phyloP scores from a whole-genome alignment of 805 yeast genomes.

The Yamadazyma scolyti region DNA sequence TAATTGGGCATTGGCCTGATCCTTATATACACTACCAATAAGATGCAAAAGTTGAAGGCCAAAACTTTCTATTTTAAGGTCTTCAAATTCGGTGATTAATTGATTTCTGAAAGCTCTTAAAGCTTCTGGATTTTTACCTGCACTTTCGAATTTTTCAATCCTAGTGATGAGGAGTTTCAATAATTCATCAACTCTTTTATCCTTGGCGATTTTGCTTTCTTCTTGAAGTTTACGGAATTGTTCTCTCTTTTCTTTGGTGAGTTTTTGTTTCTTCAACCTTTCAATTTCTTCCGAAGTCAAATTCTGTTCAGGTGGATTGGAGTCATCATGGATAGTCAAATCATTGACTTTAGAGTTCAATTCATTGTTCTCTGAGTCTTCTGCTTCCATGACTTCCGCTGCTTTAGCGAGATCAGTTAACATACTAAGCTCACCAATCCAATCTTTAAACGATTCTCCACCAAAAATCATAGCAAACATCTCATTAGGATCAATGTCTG shows the following conservation, averaged over 20 bases:
- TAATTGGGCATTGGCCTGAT: constrained; percentile 70
- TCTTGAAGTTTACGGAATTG: constrained; percentile 48
- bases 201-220: constrained; percentile 50
- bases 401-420: constrained; percentile 69
- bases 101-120: constrained; percentile 51
- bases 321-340: constrained; percentile 8
- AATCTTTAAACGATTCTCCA: constrained; percentile 71
- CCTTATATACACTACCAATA: constrained; percentile 74
- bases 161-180: constrained; percentile 44
- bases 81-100: constrained; percentile 63
- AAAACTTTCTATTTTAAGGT: constrained; percentile 89
- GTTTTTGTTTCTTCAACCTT: constrained; percentile 27
- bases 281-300: constrained; percentile 20
- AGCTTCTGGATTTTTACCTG: constrained; percentile 61
- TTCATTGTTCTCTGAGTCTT: constrained; percentile 13
- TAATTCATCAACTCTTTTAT: constrained; percentile 48
- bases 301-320: constrained; percentile 2
- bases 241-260: constrained; percentile 41
- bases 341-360: constrained; percentile 10
- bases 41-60: constrained; percentile 84
- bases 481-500: constrained; percentile 72
- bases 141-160: constrained; percentile 50
- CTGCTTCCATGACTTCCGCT: constrained; percentile 48
- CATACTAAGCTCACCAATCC: constrained; percentile 81
- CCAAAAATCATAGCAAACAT: constrained; percentile 82